Conservation (phyloP, 176 grass and related monocot species). For the Hordeum vulgare region MorexV3_pseudomolecules_assembly NC_058523.1:56013051-56013550, state of each 20-base stretch:
- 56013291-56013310: slow-evolving; percentile 73
- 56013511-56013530: not conserved
- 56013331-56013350: slow-evolving; percentile 57
- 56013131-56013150: slow-evolving; percentile 2
- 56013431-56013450: not conserved
- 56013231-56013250: slow-evolving; percentile 7
- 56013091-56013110: slow-evolving; percentile 7
- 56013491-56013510: not conserved
- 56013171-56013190: not conserved
- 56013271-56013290: slow-evolving; percentile 50
- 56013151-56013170: not conserved
- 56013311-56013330: slow-evolving; percentile 73
- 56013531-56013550: not conserved
- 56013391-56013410: slow-evolving; percentile 1
- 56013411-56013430: slow-evolving; percentile 8
- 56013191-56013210: slow-evolving; percentile 15
- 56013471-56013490: not conserved
- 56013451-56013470: slow-evolving; percentile 1
- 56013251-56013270: slow-evolving; percentile 36
- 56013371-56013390: slow-evolving; percentile 9
- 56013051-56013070: not conserved
- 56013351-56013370: slow-evolving; percentile 39
- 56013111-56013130: not conserved
- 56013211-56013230: not conserved
- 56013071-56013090: not conserved